These are phyloP conservation scores for Echites panduratus DNA, from an alignment of 257 asterid species.

Conservation along the genomic window DNA sequence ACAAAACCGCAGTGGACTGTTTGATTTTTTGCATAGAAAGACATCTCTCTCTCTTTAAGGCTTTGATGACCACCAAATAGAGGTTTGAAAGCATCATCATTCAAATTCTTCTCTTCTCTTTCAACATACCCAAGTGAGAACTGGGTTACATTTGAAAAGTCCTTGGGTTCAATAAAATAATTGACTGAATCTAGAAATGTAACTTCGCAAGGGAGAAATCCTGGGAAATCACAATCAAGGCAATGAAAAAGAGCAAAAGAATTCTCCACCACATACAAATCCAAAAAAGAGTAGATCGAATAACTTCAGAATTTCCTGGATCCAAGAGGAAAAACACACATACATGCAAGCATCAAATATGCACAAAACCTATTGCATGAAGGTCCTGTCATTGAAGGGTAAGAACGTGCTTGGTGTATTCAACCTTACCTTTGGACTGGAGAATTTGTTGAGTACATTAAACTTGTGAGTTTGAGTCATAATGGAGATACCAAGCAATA, in stretches of 20 bases:
- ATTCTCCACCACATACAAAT: not conserved
- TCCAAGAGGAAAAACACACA: not conserved
- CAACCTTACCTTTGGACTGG: not conserved
- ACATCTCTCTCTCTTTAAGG: constrained; percentile 60
- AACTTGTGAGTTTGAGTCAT: not conserved
- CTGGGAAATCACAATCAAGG: constrained; percentile 37
- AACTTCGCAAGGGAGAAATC: constrained; percentile 70
- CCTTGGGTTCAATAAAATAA: constrained; percentile 66
- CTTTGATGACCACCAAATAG: constrained; percentile 89
- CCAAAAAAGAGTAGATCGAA: not conserved
- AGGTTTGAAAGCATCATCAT: constrained; percentile 30
- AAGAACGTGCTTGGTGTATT: not conserved
- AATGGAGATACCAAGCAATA: not conserved
- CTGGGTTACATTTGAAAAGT: constrained; percentile 46
- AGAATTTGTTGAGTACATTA: not conserved
- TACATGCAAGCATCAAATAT: not conserved
- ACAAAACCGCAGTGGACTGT: constrained; percentile 91
- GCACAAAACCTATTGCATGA: not conserved
- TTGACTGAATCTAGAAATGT: constrained; percentile 56
- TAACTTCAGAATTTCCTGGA: not conserved
- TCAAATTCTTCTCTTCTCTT: constrained; percentile 42
- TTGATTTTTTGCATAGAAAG: constrained; percentile 63
- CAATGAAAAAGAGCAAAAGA: constrained; percentile 4
- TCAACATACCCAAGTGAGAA: constrained; percentile 66
- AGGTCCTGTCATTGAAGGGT: not conserved